Conservation (phyloP, 2,329 filamentous ascomycete genomes). For the Aspergillus fructus region DNA sequence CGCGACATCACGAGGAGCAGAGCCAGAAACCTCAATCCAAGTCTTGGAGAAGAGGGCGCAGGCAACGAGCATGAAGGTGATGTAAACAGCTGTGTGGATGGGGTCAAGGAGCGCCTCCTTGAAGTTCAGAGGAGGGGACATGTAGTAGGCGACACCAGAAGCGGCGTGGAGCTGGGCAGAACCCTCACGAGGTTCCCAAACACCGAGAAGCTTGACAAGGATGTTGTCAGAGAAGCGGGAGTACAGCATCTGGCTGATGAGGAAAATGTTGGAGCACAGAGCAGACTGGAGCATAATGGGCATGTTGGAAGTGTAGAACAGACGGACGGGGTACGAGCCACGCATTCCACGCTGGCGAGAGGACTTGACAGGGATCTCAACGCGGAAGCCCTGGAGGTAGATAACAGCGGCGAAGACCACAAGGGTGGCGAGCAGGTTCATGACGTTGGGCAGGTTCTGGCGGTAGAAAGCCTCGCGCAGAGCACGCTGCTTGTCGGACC, state of each 20-base stretch:
- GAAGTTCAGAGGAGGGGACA: conserved; percentile 97
- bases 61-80: conserved; percentile 95
- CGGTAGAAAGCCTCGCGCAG: conserved; percentile 98
- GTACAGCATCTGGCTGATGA: conserved; percentile 99
- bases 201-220: conserved; percentile 92
- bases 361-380: conserved; percentile 99
- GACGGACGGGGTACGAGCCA: conserved; percentile 94
- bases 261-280: conserved; percentile 97
- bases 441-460: conserved; percentile 98
- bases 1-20: conserved; percentile 93
- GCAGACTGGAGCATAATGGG: conserved; percentile 99
- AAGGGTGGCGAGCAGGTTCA: conserved; percentile 94
- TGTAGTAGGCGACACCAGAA: conserved; percentile 97
- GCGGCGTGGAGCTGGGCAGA: conserved; percentile 92
- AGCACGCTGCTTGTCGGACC: conserved; percentile 98
- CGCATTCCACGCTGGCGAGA: conserved; percentile 98
- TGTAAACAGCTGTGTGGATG: conserved; percentile 93
- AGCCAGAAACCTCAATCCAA: conserved; percentile 99
- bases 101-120: conserved; percentile 95
- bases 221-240: conserved; percentile 99
- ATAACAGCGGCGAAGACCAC: conserved; percentile 95
- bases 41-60: conserved; percentile 99
- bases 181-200: conserved; percentile 94
- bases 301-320: conserved; percentile 99
- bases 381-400: conserved; percentile 98